Conservation (phyloP, 495 filamentous ascomycete species). For the Hypoxylon lienhwacheense region DNA sequence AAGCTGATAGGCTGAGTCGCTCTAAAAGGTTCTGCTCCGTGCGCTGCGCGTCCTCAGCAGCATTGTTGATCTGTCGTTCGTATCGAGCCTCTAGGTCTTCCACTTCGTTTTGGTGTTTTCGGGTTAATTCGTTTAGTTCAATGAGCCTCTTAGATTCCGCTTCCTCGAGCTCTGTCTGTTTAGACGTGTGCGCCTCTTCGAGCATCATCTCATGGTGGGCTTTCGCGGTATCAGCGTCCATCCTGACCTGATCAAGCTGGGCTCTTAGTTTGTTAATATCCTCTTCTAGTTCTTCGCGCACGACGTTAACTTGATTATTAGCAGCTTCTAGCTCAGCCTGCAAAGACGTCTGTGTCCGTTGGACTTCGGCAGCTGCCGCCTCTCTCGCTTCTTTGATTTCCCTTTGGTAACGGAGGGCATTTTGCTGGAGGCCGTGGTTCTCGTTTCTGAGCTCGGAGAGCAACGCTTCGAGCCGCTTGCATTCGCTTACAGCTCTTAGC, state of each 20-base stretch:
- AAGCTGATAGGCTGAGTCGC: slow-evolving; percentile 71
- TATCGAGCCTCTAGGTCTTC: slow-evolving; percentile 68
- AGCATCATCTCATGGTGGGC: slow-evolving; percentile 75
- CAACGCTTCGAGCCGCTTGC: slow-evolving; percentile 64
- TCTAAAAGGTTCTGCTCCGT: slow-evolving; percentile 68
- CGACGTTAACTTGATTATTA: slow-evolving; percentile 78
- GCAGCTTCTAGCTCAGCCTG: slow-evolving; percentile 78
- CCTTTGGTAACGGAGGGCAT: slow-evolving; percentile 70
- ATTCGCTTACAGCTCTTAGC: slow-evolving; percentile 57
- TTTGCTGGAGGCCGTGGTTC: slow-evolving; percentile 65
- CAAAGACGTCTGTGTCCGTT: slow-evolving; percentile 74
- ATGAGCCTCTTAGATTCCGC: slow-evolving; percentile 57
- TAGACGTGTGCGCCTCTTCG: slow-evolving; percentile 69
- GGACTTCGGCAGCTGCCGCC: slow-evolving; percentile 71
- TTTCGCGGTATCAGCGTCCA: slow-evolving; percentile 73
- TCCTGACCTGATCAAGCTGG: slow-evolving; percentile 69
- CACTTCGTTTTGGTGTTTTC: slow-evolving; percentile 72
- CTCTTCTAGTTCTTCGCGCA: slow-evolving; percentile 74
- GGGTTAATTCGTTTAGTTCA: slow-evolving; percentile 64
- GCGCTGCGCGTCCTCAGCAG: slow-evolving; percentile 70
- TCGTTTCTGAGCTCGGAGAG: slow-evolving; percentile 68
- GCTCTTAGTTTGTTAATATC: slow-evolving; percentile 66
- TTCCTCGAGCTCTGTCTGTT: slow-evolving; percentile 66
- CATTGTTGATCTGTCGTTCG: slow-evolving; percentile 69
- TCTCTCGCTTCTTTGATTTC: slow-evolving; percentile 83